These are phyloP conservation scores for Sextonia rubra DNA, from an alignment of 164 flowering plant species.

Conservation along the genomic window DNA sequence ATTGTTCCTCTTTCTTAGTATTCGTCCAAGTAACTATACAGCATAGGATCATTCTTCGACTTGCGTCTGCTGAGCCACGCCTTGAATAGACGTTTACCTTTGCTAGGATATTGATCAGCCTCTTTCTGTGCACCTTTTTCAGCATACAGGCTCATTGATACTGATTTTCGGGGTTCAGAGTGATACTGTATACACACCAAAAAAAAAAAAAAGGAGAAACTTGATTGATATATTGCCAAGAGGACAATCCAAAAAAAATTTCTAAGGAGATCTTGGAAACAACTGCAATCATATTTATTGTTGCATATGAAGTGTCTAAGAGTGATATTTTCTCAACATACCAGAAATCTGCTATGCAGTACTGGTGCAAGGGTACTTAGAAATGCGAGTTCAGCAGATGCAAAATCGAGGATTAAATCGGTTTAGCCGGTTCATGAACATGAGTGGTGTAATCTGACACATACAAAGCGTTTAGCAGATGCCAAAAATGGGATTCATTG, in stretches of 20 bases:
- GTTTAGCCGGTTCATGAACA: background rate
- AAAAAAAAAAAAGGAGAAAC: background rate
- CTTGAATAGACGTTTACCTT: conserved; percentile 68
- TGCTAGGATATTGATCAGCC: conserved; percentile 51
- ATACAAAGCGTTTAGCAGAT: background rate
- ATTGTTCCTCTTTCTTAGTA: conserved; percentile 27
- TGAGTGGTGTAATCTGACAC: background rate
- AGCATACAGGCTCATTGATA: conserved; percentile 52
- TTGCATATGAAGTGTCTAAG: no score
- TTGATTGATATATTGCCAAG: background rate
- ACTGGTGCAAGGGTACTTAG: background rate
- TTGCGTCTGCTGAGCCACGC: conserved; percentile 71
- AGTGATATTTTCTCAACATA: no score
- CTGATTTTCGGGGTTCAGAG: conserved; percentile 61
- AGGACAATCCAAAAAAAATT: background rate
- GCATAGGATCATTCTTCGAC: conserved; percentile 62
- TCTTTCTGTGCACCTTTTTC: conserved; percentile 45
- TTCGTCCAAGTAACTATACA: conserved; percentile 71
- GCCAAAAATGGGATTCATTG: background rate
- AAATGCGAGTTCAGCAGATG: background rate
- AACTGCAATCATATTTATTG: no score
- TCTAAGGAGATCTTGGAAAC: background rate
- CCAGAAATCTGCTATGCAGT: background rate
- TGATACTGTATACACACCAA: conserved; percentile 45
- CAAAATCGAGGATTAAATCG: background rate